Evolutionary conservation across 352 stramenopile genomes (phyloP).

Genomic region (Labyrinthula sp.): DNA sequence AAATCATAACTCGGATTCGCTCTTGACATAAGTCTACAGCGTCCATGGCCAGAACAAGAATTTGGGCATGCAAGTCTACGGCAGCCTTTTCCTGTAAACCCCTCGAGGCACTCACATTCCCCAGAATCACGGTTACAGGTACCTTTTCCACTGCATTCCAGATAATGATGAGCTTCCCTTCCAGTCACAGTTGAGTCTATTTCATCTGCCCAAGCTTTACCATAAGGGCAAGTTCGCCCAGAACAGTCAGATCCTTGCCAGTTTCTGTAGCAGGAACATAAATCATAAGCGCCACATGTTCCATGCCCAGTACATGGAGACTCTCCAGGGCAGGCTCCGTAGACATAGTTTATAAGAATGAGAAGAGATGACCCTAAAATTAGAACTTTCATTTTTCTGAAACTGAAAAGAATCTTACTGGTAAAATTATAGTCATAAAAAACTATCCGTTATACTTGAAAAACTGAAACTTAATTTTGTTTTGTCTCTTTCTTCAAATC

Average conservation of each 20-base stretch:
- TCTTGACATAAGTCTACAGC: slow-evolving; percentile 9
- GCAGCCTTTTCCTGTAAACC: slow-evolving; percentile 62
- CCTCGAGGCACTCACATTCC: slow-evolving; percentile 56
- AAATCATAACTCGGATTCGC: neutral
- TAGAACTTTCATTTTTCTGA: too few species aligned
- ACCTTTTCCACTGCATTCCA: slow-evolving; percentile 59
- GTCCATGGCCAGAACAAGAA: slow-evolving; percentile 17
- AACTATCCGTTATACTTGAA: too few species aligned
- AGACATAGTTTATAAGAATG: too few species aligned
- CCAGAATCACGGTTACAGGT: slow-evolving; percentile 59
- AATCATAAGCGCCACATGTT: slow-evolving; percentile 56
- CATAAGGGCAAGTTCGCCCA: slow-evolving; percentile 16
- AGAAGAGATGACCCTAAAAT: too few species aligned
- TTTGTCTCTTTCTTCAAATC: slow-evolving; percentile 40
- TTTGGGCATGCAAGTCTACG: slow-evolving; percentile 37
- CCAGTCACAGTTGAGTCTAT: slow-evolving; percentile 6
- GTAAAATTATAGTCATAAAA: too few species aligned
- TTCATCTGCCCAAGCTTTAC: slow-evolving; percentile 15
- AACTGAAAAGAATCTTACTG: too few species aligned
- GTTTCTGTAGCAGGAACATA: slow-evolving; percentile 53
- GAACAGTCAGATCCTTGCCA: slow-evolving; percentile 24
- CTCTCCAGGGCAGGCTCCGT: too few species aligned
- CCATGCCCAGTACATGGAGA: slow-evolving; percentile 61
- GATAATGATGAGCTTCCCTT: slow-evolving; percentile 26
- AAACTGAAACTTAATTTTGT: too few species aligned